phyloP scores from a whole-genome alignment of 305 asterid genomes.

The Withania somnifera region DNA sequence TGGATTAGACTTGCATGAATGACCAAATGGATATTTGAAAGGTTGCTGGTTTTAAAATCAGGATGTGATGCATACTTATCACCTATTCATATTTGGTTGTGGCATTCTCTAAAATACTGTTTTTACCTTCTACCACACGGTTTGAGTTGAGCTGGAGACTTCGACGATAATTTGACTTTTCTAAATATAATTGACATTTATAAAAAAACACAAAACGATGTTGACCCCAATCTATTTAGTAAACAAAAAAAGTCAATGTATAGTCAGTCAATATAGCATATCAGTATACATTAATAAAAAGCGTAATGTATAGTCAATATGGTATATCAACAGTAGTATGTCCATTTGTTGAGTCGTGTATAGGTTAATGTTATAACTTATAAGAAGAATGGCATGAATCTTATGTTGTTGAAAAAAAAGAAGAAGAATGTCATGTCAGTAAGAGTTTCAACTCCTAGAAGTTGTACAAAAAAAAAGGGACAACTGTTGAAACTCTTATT shows the following conservation, averaged over 20 bases:
- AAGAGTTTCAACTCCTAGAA: too few species aligned
- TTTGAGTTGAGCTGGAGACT: neutral
- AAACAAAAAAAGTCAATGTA: neutral
- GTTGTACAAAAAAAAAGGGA: too few species aligned
- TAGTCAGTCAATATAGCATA: neutral
- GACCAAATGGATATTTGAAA: neutral
- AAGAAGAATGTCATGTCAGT: neutral
- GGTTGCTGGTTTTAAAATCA: neutral
- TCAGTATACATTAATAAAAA: neutral
- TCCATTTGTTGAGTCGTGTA: neutral
- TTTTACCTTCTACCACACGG: neutral
- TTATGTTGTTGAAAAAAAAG: neutral
- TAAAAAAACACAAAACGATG: neutral
- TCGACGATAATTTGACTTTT: neutral
- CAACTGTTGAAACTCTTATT: too few species aligned
- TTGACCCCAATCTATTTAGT: neutral
- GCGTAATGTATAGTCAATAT: neutral
- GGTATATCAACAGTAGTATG: neutral
- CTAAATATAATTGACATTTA: neutral
- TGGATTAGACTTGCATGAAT: neutral
- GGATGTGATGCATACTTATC: neutral
- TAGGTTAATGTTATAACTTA: neutral
- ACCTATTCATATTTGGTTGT: neutral
- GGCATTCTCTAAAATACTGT: neutral
- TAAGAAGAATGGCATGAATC: neutral